Evolutionary conservation across 345 rosid species (phyloP).

Genomic region (Arabis hirsuta): DNA sequence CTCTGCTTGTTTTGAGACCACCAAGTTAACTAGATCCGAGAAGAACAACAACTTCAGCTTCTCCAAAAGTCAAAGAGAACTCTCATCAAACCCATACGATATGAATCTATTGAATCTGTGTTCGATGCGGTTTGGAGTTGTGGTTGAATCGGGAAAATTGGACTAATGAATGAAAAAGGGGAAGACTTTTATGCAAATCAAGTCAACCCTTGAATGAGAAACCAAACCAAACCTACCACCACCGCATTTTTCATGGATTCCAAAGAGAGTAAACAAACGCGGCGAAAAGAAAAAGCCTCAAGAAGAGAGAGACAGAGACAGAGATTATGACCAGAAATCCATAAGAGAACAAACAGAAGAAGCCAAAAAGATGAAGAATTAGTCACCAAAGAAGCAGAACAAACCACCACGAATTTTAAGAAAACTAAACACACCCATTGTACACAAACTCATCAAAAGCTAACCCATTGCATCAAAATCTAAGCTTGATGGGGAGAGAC

Average conservation of each 20-base stretch:
- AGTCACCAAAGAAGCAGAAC: conserved; percentile 43
- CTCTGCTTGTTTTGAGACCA: conserved; percentile 14
- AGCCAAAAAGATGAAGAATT: conserved; percentile 33
- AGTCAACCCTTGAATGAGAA: conserved; percentile 73
- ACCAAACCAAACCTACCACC: conserved; percentile 49
- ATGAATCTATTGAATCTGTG: conserved; percentile 25
- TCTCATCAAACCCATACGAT: conserved; percentile 14
- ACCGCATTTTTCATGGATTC: conserved; percentile 75
- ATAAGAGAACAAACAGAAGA: conserved; percentile 37
- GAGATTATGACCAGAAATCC: conserved; percentile 34
- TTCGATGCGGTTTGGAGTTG: neutral
- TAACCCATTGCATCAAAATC: conserved; percentile 46
- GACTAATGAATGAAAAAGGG: conserved; percentile 24
- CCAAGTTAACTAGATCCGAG: conserved; percentile 18
- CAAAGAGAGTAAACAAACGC: conserved; percentile 23
- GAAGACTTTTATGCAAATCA: conserved; percentile 41
- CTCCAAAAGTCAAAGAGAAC: conserved; percentile 20
- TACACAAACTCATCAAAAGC: conserved; percentile 27
- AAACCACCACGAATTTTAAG: conserved; percentile 2
- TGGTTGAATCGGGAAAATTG: neutral
- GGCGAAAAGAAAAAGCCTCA: conserved; percentile 8
- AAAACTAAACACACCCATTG: conserved; percentile 35
- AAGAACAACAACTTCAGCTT: no score
- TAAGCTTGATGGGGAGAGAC: conserved; percentile 39
- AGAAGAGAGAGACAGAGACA: neutral